Evolutionary conservation across 768 basidiomycete genomes (phyloP), one percentile per base, ranked within the genome.

Genomic region (Amylocystis lapponica): DNA sequence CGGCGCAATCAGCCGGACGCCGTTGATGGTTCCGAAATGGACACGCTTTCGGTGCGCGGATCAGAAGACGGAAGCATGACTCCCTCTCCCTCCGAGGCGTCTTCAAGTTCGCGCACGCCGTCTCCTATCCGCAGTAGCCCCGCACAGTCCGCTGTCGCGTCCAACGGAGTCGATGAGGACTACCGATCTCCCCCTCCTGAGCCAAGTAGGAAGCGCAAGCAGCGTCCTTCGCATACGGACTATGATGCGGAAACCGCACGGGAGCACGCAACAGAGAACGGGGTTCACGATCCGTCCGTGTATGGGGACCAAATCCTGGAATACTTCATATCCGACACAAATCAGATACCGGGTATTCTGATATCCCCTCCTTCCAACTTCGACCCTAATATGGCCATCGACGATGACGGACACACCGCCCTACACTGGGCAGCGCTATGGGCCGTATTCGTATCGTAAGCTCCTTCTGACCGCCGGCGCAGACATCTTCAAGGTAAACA

Each of bases 371-470:
- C 95, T 5, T 58, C 76, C 30, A 88, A 96, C 64, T 94, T 96
- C 60, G 92, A 98, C 61, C 82, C 96, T 11, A 92, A 98, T 56
- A 86, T 93, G 71, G 81, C 85, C 26, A 98, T 99, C 48, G 96
- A 99, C 66, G 96, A 98, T 50, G 96, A 99, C 58, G 92, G 91
- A 0, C 96, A 99, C 61, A 96, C 94, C 0, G 81, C 96, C 17
- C 68, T 99, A 12, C 96, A 99, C 54, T 99, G 96, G 96, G 95
- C 94, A 3, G 91, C 56, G 96, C 96, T 10, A 97, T 99, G 95
- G 96, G 96, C 23, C 86, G 96, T 31, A 83, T 97, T 43, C 83
- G 95, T 26, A 86, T 98, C 48, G 92, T 98, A 97, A 97, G 61
- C 73, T 97, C 7, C 75, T 99, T 21, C 73, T 99, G 31, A 86